Evolutionary conservation across 169 alveolate species (phyloP).

Genomic region (Plasmodium cynomolgi): DNA sequence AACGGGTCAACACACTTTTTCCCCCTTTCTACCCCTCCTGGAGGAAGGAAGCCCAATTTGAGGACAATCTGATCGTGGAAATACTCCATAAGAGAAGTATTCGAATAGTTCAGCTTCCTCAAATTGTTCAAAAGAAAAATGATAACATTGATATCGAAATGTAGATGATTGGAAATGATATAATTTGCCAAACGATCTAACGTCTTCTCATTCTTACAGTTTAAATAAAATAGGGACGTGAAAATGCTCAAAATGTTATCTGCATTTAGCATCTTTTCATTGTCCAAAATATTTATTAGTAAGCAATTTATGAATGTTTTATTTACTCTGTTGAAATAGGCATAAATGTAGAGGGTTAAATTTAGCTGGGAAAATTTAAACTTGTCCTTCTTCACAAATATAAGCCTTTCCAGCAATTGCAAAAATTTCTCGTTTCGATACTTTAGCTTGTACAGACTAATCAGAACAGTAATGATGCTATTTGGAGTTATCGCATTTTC

Average conservation of each 20-base stretch:
- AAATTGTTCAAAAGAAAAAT: conserved; percentile 50
- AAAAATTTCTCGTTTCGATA: conserved; percentile 47
- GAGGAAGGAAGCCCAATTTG: conserved; percentile 10
- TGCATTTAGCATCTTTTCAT: conserved; percentile 11
- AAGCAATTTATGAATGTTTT: conserved; percentile 16
- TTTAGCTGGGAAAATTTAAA: conserved; percentile 52
- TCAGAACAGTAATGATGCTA: conserved; percentile 10
- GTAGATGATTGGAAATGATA: conserved; percentile 29
- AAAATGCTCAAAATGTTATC: conserved; percentile 55
- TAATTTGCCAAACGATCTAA: conserved; percentile 22
- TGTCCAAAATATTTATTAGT: conserved; percentile 40
- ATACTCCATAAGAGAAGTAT: conserved; percentile 17
- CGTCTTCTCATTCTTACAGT: conserved; percentile 59
- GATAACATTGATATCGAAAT: conserved; percentile 32
- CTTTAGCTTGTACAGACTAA: conserved; percentile 46
- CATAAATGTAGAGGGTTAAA: conserved; percentile 38
- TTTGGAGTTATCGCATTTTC: conserved; percentile 27
- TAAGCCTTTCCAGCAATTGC: conserved; percentile 38
- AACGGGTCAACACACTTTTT: conserved; percentile 11
- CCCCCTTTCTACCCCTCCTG: not conserved
- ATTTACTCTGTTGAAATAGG: conserved; percentile 60
- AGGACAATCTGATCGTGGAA: conserved; percentile 23
- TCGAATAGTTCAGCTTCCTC: conserved; percentile 30
- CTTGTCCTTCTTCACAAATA: conserved; percentile 32
- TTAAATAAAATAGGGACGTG: conserved; percentile 50